Evolutionary conservation across 495 filamentous ascomycete species (phyloP), one percentile per base, ranked within the genome.

Genomic region (Aspergillus baeticus): DNA sequence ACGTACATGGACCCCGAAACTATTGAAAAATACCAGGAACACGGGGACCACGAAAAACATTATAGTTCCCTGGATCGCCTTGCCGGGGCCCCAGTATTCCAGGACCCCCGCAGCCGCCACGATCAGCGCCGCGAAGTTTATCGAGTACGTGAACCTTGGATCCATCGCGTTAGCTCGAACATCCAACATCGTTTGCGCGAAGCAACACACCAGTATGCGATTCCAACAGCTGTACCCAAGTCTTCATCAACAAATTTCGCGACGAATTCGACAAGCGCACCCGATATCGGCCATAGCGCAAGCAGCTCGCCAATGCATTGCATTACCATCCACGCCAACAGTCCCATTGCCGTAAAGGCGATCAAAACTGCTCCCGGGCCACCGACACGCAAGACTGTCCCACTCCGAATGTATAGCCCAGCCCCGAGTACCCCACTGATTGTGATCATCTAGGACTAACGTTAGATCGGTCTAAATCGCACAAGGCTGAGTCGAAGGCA

Each of bases 301-400:
- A 77, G 66, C 68, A 83, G 71, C 56, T 81, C 79, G 10, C 68
- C 68, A 18, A 83, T 67, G 31, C 77, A 76, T 49, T 75, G 70
- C 73, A 79, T 81, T 0, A 81, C 74, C 21, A 64, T 46, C 68
- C 61, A 77, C 41, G 55, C 58, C 47, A 75, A 60, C 11, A 75
- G 60, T 2, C 79, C 79, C 14, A 79, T 69, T 0, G 73, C 38
- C 15, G 72, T 39, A 39, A 73, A 77, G 1, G 76, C 62, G n/a
- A 83, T 49, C 4, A 78, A 48, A 14, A 74, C 72, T 1, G 73
- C 78, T 1, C 70, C 56, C 5, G 74, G 71, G 0, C 80, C 78
- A 1, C 70, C 71, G 3, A 76, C 54, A 29, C 67, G 66, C 17
- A 81, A 62, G 13, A 77, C 69, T 41, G 73, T 64, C 6, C 77